Conservation (phyloP, 2,329 filamentous ascomycete species). For the Exophiala sideris region DNA sequence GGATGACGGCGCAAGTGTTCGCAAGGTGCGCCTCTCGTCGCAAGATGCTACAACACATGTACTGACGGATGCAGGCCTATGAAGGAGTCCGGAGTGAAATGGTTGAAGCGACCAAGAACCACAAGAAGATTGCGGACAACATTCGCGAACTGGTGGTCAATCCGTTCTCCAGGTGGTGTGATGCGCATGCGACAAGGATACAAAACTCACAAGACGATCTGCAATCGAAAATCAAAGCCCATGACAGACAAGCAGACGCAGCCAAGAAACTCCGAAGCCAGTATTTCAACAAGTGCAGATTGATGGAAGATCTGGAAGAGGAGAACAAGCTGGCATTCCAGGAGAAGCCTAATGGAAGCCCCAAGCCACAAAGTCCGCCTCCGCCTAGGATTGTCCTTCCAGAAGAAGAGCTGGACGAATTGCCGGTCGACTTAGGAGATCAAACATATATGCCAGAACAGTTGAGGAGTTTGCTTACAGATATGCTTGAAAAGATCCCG, state of each 20-base stretch:
- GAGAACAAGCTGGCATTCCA: conserved; percentile 98
- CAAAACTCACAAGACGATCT: conserved; percentile 94
- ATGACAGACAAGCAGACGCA: conserved; percentile 84
- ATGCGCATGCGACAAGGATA: conserved; percentile 85
- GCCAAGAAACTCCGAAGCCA: conserved; percentile 92
- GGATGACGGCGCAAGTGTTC: conserved; percentile 92
- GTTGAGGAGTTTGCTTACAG: conserved; percentile 81
- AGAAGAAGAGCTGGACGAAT: conserved; percentile 65
- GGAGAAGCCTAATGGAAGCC: conserved; percentile 68
- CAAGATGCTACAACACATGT: background rate
- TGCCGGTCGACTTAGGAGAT: conserved; percentile 86
- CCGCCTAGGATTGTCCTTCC: conserved; percentile 79
- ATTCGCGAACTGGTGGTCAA: conserved; percentile 94
- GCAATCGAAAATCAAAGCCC: conserved; percentile 82
- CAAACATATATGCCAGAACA: conserved; percentile 80
- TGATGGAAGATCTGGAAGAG: conserved; percentile 94
- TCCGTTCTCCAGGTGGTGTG: conserved; percentile 94
- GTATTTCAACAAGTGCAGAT: conserved; percentile 98
- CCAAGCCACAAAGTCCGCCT: conserved; percentile 52
- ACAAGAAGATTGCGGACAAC: conserved; percentile 93
- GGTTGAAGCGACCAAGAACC: conserved; percentile 82
- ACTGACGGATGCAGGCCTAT: conserved; percentile 63
- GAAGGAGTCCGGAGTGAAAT: conserved; percentile 91
- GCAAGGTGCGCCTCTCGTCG: conserved; percentile 64
- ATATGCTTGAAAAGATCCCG: conserved; percentile 83